Evolutionary conservation across 148 eudicot genomes (phyloP), one percentile per base, ranked within the genome.

Genomic region (Cornus kousa): DNA sequence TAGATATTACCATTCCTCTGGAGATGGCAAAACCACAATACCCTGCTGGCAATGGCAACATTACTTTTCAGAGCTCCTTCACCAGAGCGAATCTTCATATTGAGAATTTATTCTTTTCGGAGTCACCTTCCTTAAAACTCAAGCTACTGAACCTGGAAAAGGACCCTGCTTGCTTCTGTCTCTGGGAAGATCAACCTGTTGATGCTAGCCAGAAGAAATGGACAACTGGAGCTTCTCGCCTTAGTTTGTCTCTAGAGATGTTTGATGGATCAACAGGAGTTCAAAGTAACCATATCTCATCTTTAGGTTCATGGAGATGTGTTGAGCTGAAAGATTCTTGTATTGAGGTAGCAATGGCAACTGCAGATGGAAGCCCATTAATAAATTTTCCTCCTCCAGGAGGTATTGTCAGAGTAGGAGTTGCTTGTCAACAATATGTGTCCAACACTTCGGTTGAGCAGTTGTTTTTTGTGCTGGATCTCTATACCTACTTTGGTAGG

Each of bases 151-250:
- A 94, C 70, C 86, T 94, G 72, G 93, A 91, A 78, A 96, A 93
- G 60, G 99, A 96, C 86, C 94, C 99, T 80, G 97, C 97, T 83
- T 96, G 98, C 86, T 93, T 92, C 80, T 92, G 93, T 85, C 92
- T 96, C 40, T 96, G 99, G 98, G 77, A 87, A 77, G 87, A 59
- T 81, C 99, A 96, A 81, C 99, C 99, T 19, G 68, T 96, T 86
- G 99, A 96, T 89, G 89, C 95, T 76, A 87, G 98, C 84, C 97
- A 90, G 86, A 96, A 89, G 73, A 96, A 96, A 85, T 84, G 88
- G 92, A 83, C 87, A 73, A 84, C 89, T 77, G 92, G 90, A 79
- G 98, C 95, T 78, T 88, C 98, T 68, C 81, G 83, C 17, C 55
- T 92, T 53, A 85, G 87, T 81, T 81, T 96, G 86, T 93, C 98